Evolutionary conservation across 257 asterid species (phyloP).

Genomic region (Petrea volubilis): DNA sequence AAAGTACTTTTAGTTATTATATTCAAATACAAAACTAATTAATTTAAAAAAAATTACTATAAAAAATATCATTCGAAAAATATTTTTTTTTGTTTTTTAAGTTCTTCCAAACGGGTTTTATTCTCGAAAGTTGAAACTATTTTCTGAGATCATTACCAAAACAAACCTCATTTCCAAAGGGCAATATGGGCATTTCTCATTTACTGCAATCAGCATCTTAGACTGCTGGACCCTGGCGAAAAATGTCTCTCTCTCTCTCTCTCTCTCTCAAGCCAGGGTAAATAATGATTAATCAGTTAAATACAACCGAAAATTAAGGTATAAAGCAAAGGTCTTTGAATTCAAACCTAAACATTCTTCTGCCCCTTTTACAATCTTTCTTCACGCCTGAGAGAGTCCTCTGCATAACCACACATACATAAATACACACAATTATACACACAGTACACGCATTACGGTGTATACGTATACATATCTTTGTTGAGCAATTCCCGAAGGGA

Average conservation of each 20-base stretch:
- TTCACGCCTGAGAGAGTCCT: background rate
- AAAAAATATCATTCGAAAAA: no score
- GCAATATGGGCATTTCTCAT: background rate
- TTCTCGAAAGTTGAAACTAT: no score
- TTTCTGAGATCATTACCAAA: background rate
- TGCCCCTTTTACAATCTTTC: constrained; percentile 7
- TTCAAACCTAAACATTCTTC: constrained; percentile 33
- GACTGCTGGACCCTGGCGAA: background rate
- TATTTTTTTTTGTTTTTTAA: no score
- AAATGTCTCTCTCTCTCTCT: background rate
- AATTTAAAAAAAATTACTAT: no score
- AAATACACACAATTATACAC: constrained; percentile 13
- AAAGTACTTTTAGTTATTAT: no score
- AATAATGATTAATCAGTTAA: constrained; percentile 5
- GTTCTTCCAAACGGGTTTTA: no score
- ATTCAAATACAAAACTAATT: no score
- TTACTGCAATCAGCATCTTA: background rate
- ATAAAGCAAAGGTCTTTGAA: constrained; percentile 27
- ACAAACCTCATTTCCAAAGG: constrained; percentile 4
- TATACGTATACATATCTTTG: background rate
- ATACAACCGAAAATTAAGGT: constrained; percentile 8
- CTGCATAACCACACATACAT: no score
- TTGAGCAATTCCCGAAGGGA: constrained; percentile 8
- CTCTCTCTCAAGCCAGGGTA: background rate
- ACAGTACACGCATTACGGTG: constrained; percentile 4